Evolutionary conservation across 345 rosid genomes (phyloP), one percentile per base, ranked within the genome.

Genomic region (Angophora floribunda): DNA sequence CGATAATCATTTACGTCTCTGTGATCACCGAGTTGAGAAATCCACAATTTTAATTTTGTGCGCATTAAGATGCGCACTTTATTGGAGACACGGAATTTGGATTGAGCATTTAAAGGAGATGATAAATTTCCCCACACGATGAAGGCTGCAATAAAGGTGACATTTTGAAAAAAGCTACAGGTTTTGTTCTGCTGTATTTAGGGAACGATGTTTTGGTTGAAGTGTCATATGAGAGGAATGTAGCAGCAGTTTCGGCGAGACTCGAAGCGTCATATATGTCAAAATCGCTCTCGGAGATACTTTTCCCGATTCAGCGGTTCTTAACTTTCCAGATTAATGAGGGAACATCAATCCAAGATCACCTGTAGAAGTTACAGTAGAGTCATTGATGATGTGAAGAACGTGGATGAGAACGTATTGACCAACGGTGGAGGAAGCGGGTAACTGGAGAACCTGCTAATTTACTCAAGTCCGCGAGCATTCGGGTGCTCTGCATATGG

Each of bases 1-100:
- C 0, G 4, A 61, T 3, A 59, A 59, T 59, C 30, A 26, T 24
- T 26, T 10, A 4, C 14, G 65, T 0, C 7, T 59, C 7, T 59
- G 2, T 24, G 13, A 59, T 10, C 0, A 24, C 24, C n/a, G 0
- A 59, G n/a, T 24, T 61, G 65, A 0, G 6, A 10, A 24, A 59
- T 24, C 11, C 30, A 55, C 28, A 4, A 55, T 55, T 55, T 0
- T 55, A 55, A 55, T 24, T 22, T 11, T 59, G 7, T 28, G 4
- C 14, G 0, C 1, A 1, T 13, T 0, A 28, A 63, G 75, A 13
- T 7, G 75, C 5, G 5, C 16, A 11, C 65, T 28, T 61, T 12
- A 61, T 61, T 61, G 17, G 70, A 61, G 32, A 61, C 75, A 63
- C 7, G 0, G 2, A 16, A 12, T 61, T 59, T 59, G 30, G 65